Base-by-base conservation (phyloP, 1,284 basidiomycete genomes). In the Quambalaria eucalypti region DNA sequence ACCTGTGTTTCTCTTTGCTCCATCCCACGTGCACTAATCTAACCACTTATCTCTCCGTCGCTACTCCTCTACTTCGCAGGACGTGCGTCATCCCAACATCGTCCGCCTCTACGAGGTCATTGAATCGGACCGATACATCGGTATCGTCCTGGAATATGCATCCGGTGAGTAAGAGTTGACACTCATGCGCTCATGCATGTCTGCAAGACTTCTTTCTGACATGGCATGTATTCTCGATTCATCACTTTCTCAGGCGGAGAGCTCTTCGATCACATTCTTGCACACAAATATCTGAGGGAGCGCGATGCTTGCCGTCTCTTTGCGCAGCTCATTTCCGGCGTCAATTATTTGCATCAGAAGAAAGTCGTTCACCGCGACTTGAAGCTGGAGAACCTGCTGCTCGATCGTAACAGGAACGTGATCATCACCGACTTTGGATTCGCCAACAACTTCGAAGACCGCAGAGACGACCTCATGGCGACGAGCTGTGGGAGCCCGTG, bases 391-490 rank as follows among this genome's bases (percentile, higher is more conserved):
- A 99, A 98, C 75, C 80, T 99, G 16, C 84, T 99, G 47, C 85
- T 98, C 54, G 95, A 99, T 80, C 87, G 91, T 62, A 85, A 97
- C 76, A 85, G 95, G 57, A 98, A 98, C 77, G 90, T 99, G 61
- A 95, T 98, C 80, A 97, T 99, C 80, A 97, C 93, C 64, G 95
- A 98, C 76, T 98, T 99, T 77, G 93, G 95, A 28, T 98, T 98
- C 72, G 95, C 95, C 58, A 99, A 98, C 79, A 85, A 88, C 53
- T 99, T 97, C 74, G 88, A 92, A 76, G 59, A 60, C 38, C 61
- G 62, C 40, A 72, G 86, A 16, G 88, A 92, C 76, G 95, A 99
- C 76, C 84, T 97, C 61, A 98, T 99, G 95, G 90, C 96, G 69
- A 98, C 95, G 0, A 90, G 87, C 67, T 99, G 95, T 66, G 95